Evolutionary conservation across 495 filamentous ascomycete genomes (phyloP), one percentile per base, ranked within the genome.

Genomic region (Thozetella sp.): DNA sequence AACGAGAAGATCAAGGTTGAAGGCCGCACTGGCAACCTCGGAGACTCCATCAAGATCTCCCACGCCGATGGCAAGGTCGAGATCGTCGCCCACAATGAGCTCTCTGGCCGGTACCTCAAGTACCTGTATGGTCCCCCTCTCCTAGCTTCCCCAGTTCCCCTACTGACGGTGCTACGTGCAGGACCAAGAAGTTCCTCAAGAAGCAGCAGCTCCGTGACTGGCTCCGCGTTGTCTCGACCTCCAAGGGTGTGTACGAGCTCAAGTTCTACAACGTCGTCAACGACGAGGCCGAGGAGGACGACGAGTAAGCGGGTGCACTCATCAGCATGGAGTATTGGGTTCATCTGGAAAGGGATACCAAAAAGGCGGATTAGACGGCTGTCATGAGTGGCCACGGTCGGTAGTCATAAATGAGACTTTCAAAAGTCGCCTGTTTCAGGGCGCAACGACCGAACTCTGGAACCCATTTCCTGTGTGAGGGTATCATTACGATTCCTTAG

Each of bases 131-230:
- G 84, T 51, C 45, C 25, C 19, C 27, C 34, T 55, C 20, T 11
- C 26, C 46, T 48, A 24, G 22, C 15, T 22, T 24, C 52, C 17
- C 19, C 26, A 9, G 30, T 37, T 13, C 12, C 27, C 60, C 55
- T 22, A 65, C 60, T 37, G 11, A 9, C 4, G n/a, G 22, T n/a
- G n/a, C 4, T n/a, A n/a, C 11, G 24, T 55, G 65, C 66, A 97
- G 93, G 78, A 99, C 95, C 76, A 99, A 99, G 91, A 99, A 98
- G 86, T 99, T 96, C 89, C 91, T 99, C 78, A 99, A 99, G 91
- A 99, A 99, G 90, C 92, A 97, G 86, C 93, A 97, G 84, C 89
- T 99, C 77, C 91, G 95, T 81, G 95, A 99, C 85, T 99, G 96
- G 96, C 89, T 99, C 73, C 93, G 95, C 67, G 95, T 99, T 65